Conservation (phyloP, 306 rosid genomes). For the Casuarina glauca region DNA sequence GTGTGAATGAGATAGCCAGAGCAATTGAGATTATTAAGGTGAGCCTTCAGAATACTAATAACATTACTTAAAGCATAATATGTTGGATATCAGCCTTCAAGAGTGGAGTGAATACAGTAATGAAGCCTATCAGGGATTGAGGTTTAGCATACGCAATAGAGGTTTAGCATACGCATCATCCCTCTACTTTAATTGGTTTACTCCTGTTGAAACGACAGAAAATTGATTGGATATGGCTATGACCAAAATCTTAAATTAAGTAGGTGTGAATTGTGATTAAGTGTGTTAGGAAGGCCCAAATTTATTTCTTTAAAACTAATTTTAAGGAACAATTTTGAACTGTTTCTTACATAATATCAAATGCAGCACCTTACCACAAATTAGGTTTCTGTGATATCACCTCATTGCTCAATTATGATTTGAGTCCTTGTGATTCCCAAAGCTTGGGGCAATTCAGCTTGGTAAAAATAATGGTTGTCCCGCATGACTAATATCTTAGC, state of each 20-base stretch:
- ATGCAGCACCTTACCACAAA: no score
- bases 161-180: background rate
- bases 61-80: background rate
- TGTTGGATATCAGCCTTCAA: background rate
- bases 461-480: no score
- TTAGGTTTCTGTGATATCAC: no score
- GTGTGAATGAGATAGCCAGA: slow-evolving; percentile 65
- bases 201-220: background rate
- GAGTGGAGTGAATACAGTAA: background rate
- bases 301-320: no score
- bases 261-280: background rate
- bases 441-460: no score
- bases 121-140: background rate
- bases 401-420: no score
- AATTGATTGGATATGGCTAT: slow-evolving; percentile 11
- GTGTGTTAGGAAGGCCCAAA: background rate
- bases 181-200: background rate
- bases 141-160: background rate
- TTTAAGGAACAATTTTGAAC: no score
- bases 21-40: slow-evolving; percentile 83
- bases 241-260: slow-evolving; percentile 2
- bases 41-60: slow-evolving; percentile 22
- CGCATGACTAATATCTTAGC: no score
- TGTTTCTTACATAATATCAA: no score
- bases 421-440: no score